Base-by-base conservation (phyloP, 1,139 yeast genomes). In the Trichomonascaceae sp. region DNA sequence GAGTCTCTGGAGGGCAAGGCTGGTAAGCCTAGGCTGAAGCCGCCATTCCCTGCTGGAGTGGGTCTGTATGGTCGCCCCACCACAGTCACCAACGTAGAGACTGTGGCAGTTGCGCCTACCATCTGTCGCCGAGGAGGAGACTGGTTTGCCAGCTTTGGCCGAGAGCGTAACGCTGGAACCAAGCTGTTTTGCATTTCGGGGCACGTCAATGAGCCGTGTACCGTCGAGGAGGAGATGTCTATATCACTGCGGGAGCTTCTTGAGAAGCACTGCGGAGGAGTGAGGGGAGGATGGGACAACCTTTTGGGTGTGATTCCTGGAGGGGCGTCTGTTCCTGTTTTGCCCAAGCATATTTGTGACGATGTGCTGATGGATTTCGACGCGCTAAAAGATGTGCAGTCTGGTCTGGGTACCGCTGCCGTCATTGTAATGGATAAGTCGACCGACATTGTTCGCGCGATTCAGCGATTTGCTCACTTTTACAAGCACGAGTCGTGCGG, bases 401-500 rank as follows among this genome's bases (percentile, higher is more conserved):
- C 89, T 15, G 92, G 93, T 55, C 69, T 81, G 45, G 93, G 93
- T 47, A 81, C 93, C 37, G 93, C 93, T 32, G 93, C 93, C 15
- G 93, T 81, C 39, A 81, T 81, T 58, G 93, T 81, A 38, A 74
- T 81, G 82, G 78, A 80, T 64, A 78, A 80, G 64, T 73, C 76
- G 50, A 78, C 92, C 28, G 93, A 81, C 55, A 71, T 81, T 39
- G 73, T 81, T 41, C 71, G 84, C 46, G 92, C 89, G 43, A 81
- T 81, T 54, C 92, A 82, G 59, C 71, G 93, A 59, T 72, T 82
- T 50, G 59, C 87, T 30, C 73, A 77, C 35, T 81, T 81, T 57
- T 82, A 80, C 65, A 79, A 77, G 64, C 93, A 81, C 59, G 93
- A 81, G 66, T 78, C 92, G 8, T 81, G 93, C 63, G 93, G 93